phyloP scores from a whole-genome alignment of 768 basidiomycete species.

The Kwoniella sp. region DNA sequence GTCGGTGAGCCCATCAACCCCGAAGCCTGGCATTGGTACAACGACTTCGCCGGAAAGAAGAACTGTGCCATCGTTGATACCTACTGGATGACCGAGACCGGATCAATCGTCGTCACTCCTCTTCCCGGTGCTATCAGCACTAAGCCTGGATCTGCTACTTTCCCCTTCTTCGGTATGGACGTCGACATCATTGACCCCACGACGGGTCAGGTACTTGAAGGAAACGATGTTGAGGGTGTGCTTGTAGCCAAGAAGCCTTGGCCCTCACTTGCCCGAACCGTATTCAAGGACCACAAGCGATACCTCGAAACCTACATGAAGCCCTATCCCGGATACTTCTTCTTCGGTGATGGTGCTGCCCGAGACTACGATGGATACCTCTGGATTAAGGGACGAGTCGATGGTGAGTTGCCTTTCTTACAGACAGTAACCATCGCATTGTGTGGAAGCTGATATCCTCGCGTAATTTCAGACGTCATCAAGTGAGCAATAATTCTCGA shows the following conservation, averaged over 20 bases:
- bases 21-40: conserved; percentile 99
- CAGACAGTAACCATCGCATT: background rate
- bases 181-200: conserved; percentile 82
- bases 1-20: conserved; percentile 99
- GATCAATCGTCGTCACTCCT: conserved; percentile 90
- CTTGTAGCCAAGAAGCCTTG: conserved; percentile 83
- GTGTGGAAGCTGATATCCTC: background rate
- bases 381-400: conserved; percentile 97
- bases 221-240: conserved; percentile 86
- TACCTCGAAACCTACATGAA: conserved; percentile 77
- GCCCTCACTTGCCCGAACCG: conserved; percentile 92
- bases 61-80: conserved; percentile 92
- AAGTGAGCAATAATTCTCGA: conserved; percentile 59
- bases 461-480: conserved; percentile 72
- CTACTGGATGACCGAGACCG: conserved; percentile 94
- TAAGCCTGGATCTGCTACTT: conserved; percentile 94
- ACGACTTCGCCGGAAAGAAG: conserved; percentile 83
- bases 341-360: conserved; percentile 96
- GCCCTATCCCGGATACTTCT: conserved; percentile 89
- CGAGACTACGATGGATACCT: conserved; percentile 95
- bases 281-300: conserved; percentile 88
- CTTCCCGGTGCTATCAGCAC: conserved; percentile 91
- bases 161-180: conserved; percentile 96
- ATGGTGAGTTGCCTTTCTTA: conserved; percentile 64
- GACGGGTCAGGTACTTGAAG: conserved; percentile 70